phyloP scores from a whole-genome alignment of 495 filamentous ascomycete species.

The Daldinia bambusicola region DNA sequence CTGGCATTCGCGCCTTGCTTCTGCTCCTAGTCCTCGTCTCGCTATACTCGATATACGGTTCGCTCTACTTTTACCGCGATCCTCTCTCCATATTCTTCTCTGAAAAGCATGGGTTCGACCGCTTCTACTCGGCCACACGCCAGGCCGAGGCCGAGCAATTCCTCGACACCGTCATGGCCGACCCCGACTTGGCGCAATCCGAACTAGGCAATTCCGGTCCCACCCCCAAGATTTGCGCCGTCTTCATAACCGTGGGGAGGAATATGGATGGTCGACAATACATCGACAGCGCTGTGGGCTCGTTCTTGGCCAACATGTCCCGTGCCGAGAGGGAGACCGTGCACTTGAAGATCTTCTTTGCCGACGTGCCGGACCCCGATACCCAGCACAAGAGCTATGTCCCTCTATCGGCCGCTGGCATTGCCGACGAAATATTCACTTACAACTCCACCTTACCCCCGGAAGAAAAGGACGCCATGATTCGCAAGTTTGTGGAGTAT shows the following conservation, averaged over 20 bases:
- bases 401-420: conserved; percentile 28
- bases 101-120: conserved; percentile 51
- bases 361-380: conserved; percentile 45
- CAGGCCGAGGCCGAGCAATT: conserved; percentile 48
- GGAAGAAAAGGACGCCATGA: conserved; percentile 32
- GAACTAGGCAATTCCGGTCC: conserved; percentile 41
- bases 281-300: conserved; percentile 50
- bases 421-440: conserved; percentile 45
- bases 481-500: conserved; percentile 41
- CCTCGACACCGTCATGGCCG: conserved; percentile 40
- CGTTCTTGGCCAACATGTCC: conserved; percentile 52
- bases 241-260: conserved; percentile 51
- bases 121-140: conserved; percentile 51
- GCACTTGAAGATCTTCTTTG: conserved; percentile 51
- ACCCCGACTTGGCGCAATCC: conserved; percentile 20
- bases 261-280: conserved; percentile 48
- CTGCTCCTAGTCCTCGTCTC: conserved; percentile 37
- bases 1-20: conserved; percentile 44
- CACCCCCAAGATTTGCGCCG: conserved; percentile 50
- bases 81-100: conserved; percentile 56
- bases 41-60: conserved; percentile 46
- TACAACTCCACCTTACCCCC: conserved; percentile 41
- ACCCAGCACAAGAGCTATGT: conserved; percentile 46
- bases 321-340: conserved; percentile 47
- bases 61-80: conserved; percentile 53